Evolutionary conservation across 2,329 filamentous ascomycete genomes (phyloP), one percentile per base, ranked within the genome.

Genomic region (Thielaviopsis euricoi): DNA sequence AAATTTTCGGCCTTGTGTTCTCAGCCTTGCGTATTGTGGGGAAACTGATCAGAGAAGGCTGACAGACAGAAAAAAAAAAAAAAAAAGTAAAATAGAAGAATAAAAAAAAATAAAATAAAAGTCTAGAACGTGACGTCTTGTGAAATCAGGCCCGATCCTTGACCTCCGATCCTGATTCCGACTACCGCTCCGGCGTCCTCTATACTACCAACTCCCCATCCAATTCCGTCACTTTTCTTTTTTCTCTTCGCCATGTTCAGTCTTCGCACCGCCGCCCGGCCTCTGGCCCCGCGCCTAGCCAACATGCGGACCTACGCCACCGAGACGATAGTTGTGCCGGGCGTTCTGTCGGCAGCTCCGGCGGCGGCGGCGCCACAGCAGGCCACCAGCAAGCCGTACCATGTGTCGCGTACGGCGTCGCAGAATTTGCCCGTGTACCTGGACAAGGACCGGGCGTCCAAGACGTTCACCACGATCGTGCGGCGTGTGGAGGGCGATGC

Each of bases 401-500:
- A 83, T 65, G 77, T 97, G 62, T 75, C 75, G 55, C 84, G 89
- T 61, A 91, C 88, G 2, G 72, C 76, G 1, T 83, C 80, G 43
- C 79, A 82, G 53, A 81, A 88, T 63, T 73, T 93, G 2, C 82
- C 88, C 23, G 79, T 97, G 51, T 98, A 97, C 72, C 75, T 82
- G 17, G 75, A 82, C 63, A 62, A 90, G 87, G 73, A 77, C 81
- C 13, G 89, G 89, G 56, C 87, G 88, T 57, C 56, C 15, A 93
- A 87, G 63, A 76, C 83, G 66, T 80, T 82, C 65, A 71, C 86
- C 65, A 94, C 91, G 5, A 70, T 81, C 58, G 72, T 98, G 58
- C 86, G 89, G 68, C 89, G 87, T 70, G 78, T 91, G 54, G 82
- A 88, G 59, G 93, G 93, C 17, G 79, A 95, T 67, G 66, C 82